Percentiles rank a stretch among this genome's conserved stretches.
phyloP scores from a whole-genome alignment of 1,139 yeast genomes.

The Pichia sp. region DNA sequence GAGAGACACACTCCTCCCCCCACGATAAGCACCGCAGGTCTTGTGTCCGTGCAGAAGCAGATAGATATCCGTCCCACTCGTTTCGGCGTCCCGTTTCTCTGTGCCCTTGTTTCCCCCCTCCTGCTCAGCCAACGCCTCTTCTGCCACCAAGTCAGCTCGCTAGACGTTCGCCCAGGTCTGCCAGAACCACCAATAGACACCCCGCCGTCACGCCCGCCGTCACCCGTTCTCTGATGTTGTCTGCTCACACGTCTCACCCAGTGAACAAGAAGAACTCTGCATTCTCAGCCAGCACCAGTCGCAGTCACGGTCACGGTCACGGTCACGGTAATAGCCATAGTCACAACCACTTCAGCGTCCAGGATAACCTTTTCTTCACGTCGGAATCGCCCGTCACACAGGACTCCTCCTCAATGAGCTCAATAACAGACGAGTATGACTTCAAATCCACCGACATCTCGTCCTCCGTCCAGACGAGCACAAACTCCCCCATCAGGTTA shows the following conservation, averaged over 20 bases:
- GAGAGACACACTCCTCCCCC: too few relatives aligned
- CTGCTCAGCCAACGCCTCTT: too few relatives aligned
- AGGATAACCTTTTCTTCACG: background rate
- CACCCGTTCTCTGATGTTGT: background rate
- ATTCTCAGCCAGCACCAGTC: background rate
- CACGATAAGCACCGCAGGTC: background rate
- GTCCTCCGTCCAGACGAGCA: conserved; percentile 35
- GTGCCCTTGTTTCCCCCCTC: too few relatives aligned
- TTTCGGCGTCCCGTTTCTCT: too few relatives aligned
- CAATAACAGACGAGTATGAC: conserved; percentile 32
- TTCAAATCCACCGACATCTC: conserved; percentile 30
- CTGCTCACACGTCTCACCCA: conserved; percentile 2
- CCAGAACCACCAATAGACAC: background rate
- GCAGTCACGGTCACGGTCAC: background rate
- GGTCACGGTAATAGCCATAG: background rate
- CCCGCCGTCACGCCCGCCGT: background rate
- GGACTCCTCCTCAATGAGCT: conserved; percentile 29
- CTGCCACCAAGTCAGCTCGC: background rate
- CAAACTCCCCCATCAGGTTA: conserved; percentile 24
- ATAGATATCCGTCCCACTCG: too few relatives aligned
- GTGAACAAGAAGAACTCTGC: conserved; percentile 2
- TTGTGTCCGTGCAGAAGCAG: background rate
- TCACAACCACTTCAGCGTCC: background rate
- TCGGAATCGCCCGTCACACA: conserved; percentile 19
- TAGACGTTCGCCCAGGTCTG: background rate